Conservation (phyloP, 306 rosid genomes). For the Cucurbita maxima region DNA sequence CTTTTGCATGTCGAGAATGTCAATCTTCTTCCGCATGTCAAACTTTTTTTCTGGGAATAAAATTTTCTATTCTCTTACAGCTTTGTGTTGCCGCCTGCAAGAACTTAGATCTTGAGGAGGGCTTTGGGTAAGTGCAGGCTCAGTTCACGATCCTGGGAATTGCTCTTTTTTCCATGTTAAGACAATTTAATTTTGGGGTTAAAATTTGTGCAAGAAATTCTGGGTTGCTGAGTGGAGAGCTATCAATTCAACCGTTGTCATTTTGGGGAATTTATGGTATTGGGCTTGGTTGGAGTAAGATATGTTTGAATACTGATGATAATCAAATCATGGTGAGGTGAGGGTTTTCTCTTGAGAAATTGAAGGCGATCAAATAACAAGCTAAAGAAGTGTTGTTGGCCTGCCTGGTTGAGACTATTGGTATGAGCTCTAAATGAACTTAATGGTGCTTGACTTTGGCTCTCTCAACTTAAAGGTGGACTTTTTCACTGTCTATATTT, state of each 20-base stretch:
- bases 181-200: constrained; percentile 31
- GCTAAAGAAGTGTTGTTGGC: not conserved
- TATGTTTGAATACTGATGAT: constrained; percentile 2
- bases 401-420: not conserved
- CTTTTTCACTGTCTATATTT: not conserved
- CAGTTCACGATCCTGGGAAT: constrained; percentile 44
- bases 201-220: constrained; percentile 25
- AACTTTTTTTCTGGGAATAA: constrained; percentile 59
- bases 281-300: constrained; percentile 13
- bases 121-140: constrained; percentile 61
- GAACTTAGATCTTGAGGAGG: constrained; percentile 76
- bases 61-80: constrained; percentile 86
- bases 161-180: constrained; percentile 23
- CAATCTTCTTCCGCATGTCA: constrained; percentile 42
- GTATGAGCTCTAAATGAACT: not conserved
- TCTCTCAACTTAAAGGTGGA: not conserved
- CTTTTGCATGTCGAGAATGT: constrained; percentile 14
- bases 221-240: constrained; percentile 22
- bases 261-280: constrained; percentile 12
- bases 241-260: constrained; percentile 16
- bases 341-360: constrained; percentile 1
- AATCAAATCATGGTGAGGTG: not conserved
- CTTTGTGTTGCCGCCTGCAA: constrained; percentile 59
- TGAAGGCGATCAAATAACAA: not conserved
- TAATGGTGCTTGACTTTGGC: not conserved